A percentile compares a stretch with the other conserved stretches of the same genome.
Conservation (phyloP, 169 alveolate genomes). For the Pseudocohnilembus persalinus region DNA sequence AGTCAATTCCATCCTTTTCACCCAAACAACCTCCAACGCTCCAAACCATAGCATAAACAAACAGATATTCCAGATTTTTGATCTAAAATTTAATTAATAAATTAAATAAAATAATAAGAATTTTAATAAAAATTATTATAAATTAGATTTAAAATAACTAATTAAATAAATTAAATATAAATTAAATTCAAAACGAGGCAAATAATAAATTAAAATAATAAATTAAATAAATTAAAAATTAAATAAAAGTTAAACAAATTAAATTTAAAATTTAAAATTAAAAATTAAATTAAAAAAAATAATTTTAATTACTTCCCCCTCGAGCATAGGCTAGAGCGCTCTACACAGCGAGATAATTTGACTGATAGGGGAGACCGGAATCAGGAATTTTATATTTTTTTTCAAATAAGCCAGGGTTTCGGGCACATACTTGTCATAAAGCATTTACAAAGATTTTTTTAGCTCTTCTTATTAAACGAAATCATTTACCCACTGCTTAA, state of each 20-base stretch:
- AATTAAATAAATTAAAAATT: too few species aligned
- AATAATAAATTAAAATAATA: too few species aligned
- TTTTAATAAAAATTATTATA: too few species aligned
- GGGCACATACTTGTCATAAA: slow-evolving; percentile 90
- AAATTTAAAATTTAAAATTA: too few species aligned
- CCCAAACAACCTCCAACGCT: slow-evolving; percentile 94
- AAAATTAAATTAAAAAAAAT: too few species aligned
- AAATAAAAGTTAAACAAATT: too few species aligned
- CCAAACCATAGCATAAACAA: slow-evolving; percentile 93
- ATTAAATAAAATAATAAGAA: too few species aligned
- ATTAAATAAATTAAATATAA: too few species aligned
- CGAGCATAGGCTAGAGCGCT: slow-evolving; percentile 81
- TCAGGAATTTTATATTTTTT: slow-evolving; percentile 86
- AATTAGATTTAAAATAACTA: too few species aligned
- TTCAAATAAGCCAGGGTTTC: slow-evolving; percentile 86
- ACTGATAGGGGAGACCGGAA: slow-evolving; percentile 85
- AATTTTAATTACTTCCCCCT: slow-evolving; percentile 85
- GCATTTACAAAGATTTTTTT: slow-evolving; percentile 82
- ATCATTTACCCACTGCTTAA: slow-evolving; percentile 91
- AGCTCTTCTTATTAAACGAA: slow-evolving; percentile 65
- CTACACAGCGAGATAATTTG: slow-evolving; percentile 84
- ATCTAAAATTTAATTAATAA: too few species aligned
- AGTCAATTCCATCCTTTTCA: slow-evolving; percentile 94
- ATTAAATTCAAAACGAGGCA: too few species aligned
- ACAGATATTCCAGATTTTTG: slow-evolving; percentile 90